A percentile compares a stretch with the other conserved stretches of the same genome.
Conservation (phyloP, 2,329 filamentous ascomycete genomes). For the Diaporthe destruens region DNA sequence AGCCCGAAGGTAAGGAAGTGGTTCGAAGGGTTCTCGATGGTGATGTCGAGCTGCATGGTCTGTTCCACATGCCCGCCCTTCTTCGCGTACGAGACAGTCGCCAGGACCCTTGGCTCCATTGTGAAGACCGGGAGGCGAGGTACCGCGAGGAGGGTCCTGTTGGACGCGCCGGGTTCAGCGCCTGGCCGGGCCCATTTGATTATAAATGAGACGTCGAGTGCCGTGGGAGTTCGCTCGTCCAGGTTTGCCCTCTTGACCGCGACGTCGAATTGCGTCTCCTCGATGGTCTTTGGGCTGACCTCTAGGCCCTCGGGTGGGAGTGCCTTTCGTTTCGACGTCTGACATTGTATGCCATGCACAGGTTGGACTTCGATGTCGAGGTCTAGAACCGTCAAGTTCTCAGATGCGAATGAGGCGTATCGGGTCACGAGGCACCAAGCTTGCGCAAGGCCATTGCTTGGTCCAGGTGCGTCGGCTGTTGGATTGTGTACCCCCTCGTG, state of each 20-base stretch:
- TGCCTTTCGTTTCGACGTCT: conserved; percentile 54
- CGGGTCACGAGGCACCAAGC: conserved; percentile 82
- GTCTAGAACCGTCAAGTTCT: conserved; percentile 74
- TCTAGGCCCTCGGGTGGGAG: conserved; percentile 58
- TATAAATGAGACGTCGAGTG: conserved; percentile 79
- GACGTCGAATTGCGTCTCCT: conserved; percentile 79
- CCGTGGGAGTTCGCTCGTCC: conserved; percentile 83
- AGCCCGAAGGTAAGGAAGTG: conserved; percentile 96
- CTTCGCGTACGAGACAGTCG: conserved; percentile 62
- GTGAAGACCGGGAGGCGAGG: conserved; percentile 85
- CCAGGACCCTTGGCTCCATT: conserved; percentile 87
- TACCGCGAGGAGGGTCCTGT: conserved; percentile 78
- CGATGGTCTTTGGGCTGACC: conserved; percentile 76
- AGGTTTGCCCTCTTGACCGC: conserved; percentile 81
- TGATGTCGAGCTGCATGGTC: conserved; percentile 66
- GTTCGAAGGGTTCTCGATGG: conserved; percentile 92
- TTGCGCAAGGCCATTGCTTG: conserved; percentile 75
- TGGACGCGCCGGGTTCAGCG: conserved; percentile 55
- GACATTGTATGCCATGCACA: conserved; percentile 71
- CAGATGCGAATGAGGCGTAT: conserved; percentile 81
- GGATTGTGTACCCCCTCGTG: conserved; percentile 61
- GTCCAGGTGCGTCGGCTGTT: conserved; percentile 12
- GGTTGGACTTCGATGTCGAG: conserved; percentile 67
- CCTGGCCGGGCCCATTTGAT: conserved; percentile 80
- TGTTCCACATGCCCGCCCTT: conserved; percentile 47